These are phyloP conservation scores for Chalciporus pseudorubinellus DNA, from an alignment of 768 basidiomycete genomes.

Conservation along the genomic window DNA sequence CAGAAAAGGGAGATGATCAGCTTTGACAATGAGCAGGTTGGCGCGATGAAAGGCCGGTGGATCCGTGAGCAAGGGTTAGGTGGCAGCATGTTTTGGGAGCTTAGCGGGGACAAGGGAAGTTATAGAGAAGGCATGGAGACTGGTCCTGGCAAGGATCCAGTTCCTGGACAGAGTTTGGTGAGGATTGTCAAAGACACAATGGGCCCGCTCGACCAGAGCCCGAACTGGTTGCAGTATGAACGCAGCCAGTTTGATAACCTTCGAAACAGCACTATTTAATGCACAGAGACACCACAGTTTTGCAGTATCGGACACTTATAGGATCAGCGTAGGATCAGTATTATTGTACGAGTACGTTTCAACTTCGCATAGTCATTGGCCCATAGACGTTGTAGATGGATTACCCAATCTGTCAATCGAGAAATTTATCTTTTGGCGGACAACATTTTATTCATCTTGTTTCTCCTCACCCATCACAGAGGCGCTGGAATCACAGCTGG, in stretches of 20 bases:
- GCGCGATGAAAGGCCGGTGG: slow-evolving; percentile 73
- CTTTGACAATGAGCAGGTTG: slow-evolving; percentile 73
- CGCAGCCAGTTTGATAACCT: slow-evolving; percentile 79
- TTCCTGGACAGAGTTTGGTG: slow-evolving; percentile 70
- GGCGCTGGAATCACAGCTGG: not conserved
- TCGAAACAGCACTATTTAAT: slow-evolving; percentile 56
- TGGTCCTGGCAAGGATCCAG: slow-evolving; percentile 70
- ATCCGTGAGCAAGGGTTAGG: slow-evolving; percentile 74
- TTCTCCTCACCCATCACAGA: not conserved
- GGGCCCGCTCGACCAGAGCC: slow-evolving; percentile 63
- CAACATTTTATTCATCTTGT: not conserved
- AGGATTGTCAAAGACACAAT: slow-evolving; percentile 74
- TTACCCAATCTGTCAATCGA: not conserved
- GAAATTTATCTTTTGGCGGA: not conserved
- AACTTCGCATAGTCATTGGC: too few relatives aligned
- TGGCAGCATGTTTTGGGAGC: slow-evolving; percentile 95
- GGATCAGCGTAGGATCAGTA: slow-evolving; percentile 1
- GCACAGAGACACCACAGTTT: not conserved
- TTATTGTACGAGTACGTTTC: not conserved
- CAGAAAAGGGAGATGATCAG: slow-evolving; percentile 76
- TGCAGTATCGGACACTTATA: not conserved
- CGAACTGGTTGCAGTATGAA: slow-evolving; percentile 84
- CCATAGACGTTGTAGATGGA: not conserved
- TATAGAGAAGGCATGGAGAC: slow-evolving; percentile 69
- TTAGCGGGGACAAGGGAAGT: slow-evolving; percentile 81